These are phyloP conservation scores for Anastatica hierochuntica DNA, from an alignment of 345 rosid genomes.

Conservation along the genomic window DNA sequence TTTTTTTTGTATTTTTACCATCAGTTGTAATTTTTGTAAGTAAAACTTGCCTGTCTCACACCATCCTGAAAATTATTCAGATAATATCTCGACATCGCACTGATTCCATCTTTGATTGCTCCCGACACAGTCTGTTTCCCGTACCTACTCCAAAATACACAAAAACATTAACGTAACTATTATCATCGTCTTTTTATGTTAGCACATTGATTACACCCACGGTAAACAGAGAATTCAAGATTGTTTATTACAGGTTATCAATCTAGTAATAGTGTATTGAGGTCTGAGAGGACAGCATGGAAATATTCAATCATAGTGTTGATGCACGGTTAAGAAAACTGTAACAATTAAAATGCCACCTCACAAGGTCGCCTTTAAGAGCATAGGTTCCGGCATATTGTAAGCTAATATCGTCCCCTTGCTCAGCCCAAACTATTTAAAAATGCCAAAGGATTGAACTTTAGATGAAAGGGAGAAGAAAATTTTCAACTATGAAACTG, in stretches of 20 bases:
- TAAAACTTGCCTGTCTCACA: constrained; percentile 74
- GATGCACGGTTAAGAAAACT: too few species aligned
- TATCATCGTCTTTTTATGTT: too few species aligned
- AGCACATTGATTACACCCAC: too few species aligned
- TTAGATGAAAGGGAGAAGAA: background rate
- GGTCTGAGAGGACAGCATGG: too few species aligned
- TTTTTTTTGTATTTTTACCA: too few species aligned
- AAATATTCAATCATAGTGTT: too few species aligned
- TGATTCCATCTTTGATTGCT: constrained; percentile 74
- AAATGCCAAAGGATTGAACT: background rate
- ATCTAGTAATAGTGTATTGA: too few species aligned
- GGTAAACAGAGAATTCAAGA: too few species aligned
- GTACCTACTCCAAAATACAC: constrained; percentile 38
- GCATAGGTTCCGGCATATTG: constrained; percentile 94
- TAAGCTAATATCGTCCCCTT: constrained; percentile 93
- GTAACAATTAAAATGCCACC: too few species aligned
- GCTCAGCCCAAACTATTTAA: constrained; percentile 90
- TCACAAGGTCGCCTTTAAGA: constrained; percentile 87
- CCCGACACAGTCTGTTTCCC: constrained; percentile 85
- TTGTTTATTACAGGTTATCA: too few species aligned
- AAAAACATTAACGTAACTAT: background rate
- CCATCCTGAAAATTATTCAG: constrained; percentile 95
- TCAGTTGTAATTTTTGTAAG: background rate
- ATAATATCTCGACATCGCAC: constrained; percentile 88
- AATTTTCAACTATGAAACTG: background rate